Evolutionary conservation across 176 grass and related monocot species (phyloP).

Genomic region (Paspalum vaginatum): DNA sequence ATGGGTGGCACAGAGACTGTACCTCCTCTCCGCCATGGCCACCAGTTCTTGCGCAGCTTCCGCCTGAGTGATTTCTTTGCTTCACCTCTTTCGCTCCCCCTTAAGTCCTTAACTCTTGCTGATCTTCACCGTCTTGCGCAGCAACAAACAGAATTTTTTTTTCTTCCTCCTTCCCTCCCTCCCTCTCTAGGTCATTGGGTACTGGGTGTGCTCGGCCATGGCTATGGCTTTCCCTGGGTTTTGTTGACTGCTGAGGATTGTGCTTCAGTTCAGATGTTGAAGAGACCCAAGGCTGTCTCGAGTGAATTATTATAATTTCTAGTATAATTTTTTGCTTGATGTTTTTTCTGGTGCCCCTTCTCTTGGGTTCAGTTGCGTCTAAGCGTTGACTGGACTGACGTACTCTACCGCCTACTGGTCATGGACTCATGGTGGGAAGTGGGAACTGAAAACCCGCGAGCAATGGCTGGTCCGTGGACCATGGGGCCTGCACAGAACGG

Average conservation of each 20-base stretch:
- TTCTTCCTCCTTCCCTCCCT: no score
- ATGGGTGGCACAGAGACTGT: slow-evolving; percentile 20
- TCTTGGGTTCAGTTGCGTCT: not conserved
- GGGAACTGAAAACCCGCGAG: slow-evolving; percentile 11
- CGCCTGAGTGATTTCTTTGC: not conserved
- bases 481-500: not conserved
- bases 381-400: slow-evolving; percentile 53
- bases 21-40: slow-evolving; percentile 23
- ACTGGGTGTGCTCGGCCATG: slow-evolving; percentile 28
- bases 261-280: not conserved
- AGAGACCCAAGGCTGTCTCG: not conserved
- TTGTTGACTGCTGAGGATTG: not conserved
- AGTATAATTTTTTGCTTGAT: not conserved
- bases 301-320: slow-evolving; percentile 1
- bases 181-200: slow-evolving; percentile 23
- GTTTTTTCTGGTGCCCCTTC: not conserved
- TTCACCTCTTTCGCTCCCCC: not conserved
- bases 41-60: not conserved
- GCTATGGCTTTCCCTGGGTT: slow-evolving; percentile 37
- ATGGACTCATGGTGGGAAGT: no score
- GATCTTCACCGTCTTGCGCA: not conserved
- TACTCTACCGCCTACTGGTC: not conserved
- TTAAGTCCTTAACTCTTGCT: no score
- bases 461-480: not conserved
- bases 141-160: not conserved